Conservation (phyloP, 176 grass and related monocot genomes). For the Saccharum officinarum region DNA sequence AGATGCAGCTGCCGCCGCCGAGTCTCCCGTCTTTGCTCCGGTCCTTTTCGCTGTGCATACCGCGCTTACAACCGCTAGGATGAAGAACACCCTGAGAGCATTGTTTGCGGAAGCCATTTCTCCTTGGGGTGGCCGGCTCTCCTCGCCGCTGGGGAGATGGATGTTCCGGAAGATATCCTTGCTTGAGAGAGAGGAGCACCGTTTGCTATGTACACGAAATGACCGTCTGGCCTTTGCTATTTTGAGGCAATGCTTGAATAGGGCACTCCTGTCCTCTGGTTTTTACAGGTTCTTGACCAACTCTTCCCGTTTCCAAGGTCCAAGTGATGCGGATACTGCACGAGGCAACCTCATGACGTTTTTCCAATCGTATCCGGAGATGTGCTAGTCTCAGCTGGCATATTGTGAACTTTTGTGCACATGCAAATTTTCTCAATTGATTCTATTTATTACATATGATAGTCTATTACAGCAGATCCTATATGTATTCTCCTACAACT, state of each 20-base stretch:
- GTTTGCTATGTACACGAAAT: constrained; percentile 29
- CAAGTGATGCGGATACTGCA: neutral
- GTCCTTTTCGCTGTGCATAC: neutral
- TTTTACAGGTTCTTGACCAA: neutral
- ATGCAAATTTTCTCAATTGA: no score
- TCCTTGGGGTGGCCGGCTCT: neutral
- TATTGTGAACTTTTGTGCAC: no score
- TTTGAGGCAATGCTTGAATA: constrained; percentile 17
- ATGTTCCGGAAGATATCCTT: constrained; percentile 25
- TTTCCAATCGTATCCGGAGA: neutral
- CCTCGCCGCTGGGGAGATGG: neutral
- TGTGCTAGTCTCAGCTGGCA: neutral
- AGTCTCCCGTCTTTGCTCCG: neutral
- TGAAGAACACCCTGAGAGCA: neutral
- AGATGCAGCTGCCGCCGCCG: neutral
- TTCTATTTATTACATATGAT: no score
- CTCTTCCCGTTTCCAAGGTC: neutral
- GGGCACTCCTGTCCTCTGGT: constrained; percentile 22
- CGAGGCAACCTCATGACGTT: neutral
- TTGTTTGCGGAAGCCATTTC: constrained; percentile 35
- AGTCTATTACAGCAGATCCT: no score
- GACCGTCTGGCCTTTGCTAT: constrained; percentile 18
- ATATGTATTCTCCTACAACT: no score
- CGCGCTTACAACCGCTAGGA: neutral
- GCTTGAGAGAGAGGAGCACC: neutral